Conservation (phyloP, 1,139 yeast genomes). For the Dujonia santamariae region DNA sequence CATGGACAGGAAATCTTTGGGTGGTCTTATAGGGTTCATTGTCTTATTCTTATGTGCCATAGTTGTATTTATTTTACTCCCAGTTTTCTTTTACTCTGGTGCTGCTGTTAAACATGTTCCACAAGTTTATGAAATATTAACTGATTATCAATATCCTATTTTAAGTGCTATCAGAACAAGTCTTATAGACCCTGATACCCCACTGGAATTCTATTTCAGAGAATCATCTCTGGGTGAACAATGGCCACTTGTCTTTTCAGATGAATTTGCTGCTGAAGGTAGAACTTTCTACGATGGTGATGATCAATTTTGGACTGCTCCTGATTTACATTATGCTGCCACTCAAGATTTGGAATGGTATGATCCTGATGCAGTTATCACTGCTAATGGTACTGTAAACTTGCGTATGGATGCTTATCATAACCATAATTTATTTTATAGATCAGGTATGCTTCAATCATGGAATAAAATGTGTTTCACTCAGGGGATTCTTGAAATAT, state of each 20-base stretch:
- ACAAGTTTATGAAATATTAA: constrained; percentile 20
- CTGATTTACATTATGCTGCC: constrained; percentile 27
- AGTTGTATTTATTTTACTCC: constrained; percentile 23
- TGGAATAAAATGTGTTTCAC: constrained; percentile 31
- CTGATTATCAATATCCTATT: constrained; percentile 22
- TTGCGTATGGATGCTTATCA: constrained; percentile 26
- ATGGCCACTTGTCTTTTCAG: constrained; percentile 26
- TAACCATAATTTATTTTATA: constrained; percentile 26
- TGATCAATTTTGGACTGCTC: constrained; percentile 29
- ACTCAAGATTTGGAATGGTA: constrained; percentile 33
- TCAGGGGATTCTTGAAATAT: constrained; percentile 22
- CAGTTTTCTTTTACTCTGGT: constrained; percentile 26
- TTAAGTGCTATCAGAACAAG: constrained; percentile 22
- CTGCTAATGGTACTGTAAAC: constrained; percentile 23
- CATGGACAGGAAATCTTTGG: constrained; percentile 21
- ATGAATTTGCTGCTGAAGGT: constrained; percentile 29
- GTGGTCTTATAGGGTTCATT: constrained; percentile 21
- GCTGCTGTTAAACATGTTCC: constrained; percentile 17
- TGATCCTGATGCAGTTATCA: constrained; percentile 29
- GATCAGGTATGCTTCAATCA: constrained; percentile 31
- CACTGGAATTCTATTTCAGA: constrained; percentile 14
- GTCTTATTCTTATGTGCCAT: constrained; percentile 17
- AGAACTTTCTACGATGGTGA: constrained; percentile 30
- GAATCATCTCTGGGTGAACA: constrained; percentile 18
- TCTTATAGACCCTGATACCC: constrained; percentile 29